Conservation (phyloP, 2,329 filamentous ascomycete genomes). For the Teratosphaeria zuluensis region DNA sequence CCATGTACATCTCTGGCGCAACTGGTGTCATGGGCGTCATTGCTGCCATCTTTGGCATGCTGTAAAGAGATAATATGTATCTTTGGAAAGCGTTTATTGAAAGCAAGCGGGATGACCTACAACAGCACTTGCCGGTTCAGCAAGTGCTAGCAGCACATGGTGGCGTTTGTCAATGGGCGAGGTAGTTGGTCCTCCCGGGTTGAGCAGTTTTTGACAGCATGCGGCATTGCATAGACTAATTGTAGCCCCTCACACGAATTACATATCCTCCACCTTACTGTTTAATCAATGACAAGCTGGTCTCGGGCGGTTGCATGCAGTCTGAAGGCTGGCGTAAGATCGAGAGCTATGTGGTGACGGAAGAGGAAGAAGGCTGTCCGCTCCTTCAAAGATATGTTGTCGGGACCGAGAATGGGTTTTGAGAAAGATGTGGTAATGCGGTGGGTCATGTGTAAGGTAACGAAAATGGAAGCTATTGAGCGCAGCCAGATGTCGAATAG, state of each 20-base stretch:
- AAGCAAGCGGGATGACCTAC: not conserved
- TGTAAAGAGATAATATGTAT: conserved; percentile 26
- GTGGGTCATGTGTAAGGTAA: not conserved
- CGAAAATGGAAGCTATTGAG: not conserved
- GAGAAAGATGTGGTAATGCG: not conserved
- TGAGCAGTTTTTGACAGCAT: conserved; percentile 1
- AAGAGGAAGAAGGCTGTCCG: not conserved
- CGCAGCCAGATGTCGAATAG: not conserved
- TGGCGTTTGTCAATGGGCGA: not conserved
- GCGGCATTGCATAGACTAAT: conserved; percentile 25
- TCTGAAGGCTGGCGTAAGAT: not conserved
- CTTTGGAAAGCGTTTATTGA: conserved; percentile 2
- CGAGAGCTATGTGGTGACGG: not conserved
- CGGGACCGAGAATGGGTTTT: not conserved
- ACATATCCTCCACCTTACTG: not conserved
- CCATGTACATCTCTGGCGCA: conserved; percentile 33
- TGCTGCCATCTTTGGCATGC: conserved; percentile 37
- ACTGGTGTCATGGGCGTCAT: conserved; percentile 38
- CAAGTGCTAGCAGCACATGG: not conserved
- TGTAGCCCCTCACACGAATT: conserved; percentile 11
- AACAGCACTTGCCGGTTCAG: not conserved
- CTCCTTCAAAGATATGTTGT: not conserved
- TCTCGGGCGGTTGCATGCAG: not conserved
- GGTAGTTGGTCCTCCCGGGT: not conserved
- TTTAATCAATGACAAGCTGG: not conserved